Conservation (phyloP, 148 eudicot genomes). For the Fagopyrum esculentum region DNA sequence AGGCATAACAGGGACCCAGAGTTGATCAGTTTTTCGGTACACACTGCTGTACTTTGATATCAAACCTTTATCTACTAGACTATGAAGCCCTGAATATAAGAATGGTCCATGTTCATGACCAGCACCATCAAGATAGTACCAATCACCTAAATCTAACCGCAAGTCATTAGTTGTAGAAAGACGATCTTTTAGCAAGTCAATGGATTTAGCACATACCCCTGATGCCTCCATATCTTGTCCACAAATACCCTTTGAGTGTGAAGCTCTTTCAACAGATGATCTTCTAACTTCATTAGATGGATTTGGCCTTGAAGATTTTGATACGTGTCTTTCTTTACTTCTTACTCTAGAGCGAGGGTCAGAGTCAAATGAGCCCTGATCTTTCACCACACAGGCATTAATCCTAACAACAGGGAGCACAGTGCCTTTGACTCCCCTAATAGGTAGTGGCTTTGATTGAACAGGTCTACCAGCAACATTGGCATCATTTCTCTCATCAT, state of each 20-base stretch:
- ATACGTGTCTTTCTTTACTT: slow-evolving; percentile 60
- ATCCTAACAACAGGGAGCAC: slow-evolving; percentile 84
- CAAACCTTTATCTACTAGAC: slow-evolving; percentile 56
- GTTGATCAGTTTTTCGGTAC: slow-evolving; percentile 67
- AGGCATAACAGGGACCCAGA: slow-evolving; percentile 79
- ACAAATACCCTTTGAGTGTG: slow-evolving; percentile 31
- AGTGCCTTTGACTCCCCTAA: slow-evolving; percentile 70
- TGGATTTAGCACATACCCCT: slow-evolving; percentile 25
- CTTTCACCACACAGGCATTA: slow-evolving; percentile 86
- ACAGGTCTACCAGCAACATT: slow-evolving; percentile 29
- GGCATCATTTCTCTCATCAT: slow-evolving; percentile 61
- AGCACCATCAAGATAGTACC: slow-evolving; percentile 91
- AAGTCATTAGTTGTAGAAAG: slow-evolving; percentile 59
- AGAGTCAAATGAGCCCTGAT: slow-evolving; percentile 70
- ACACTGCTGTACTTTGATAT: slow-evolving; percentile 63
- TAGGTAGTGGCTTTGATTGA: slow-evolving; percentile 42
- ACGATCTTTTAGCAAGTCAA: slow-evolving; percentile 56
- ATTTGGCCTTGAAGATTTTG: slow-evolving; percentile 44
- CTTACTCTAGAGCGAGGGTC: slow-evolving; percentile 60
- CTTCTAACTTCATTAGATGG: slow-evolving; percentile 50
- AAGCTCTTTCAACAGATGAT: slow-evolving; percentile 42
- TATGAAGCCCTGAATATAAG: slow-evolving; percentile 47
- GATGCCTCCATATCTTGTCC: slow-evolving; percentile 36
- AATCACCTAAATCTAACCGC: slow-evolving; percentile 77
- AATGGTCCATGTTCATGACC: slow-evolving; percentile 92